Percentiles rank a stretch among this genome's conserved stretches.
These are phyloP conservation scores for Fagopyrum esculentum DNA, from an alignment of 148 eudicot genomes.

Conservation along the genomic window DNA sequence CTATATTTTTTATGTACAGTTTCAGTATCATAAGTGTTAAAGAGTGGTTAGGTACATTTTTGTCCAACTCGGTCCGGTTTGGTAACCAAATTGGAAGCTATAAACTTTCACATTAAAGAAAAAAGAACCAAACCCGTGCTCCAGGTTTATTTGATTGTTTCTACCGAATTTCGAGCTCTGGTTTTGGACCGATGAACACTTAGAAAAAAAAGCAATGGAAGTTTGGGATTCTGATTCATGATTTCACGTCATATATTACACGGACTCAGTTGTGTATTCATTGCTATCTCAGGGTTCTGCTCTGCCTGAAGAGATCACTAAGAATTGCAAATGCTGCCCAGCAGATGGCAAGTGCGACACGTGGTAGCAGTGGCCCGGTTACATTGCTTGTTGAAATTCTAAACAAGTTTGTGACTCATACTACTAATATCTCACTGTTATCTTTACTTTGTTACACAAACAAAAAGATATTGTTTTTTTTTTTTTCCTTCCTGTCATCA, in stretches of 20 bases:
- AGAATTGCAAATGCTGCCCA: constrained; percentile 99
- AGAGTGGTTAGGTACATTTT: too few relatives aligned
- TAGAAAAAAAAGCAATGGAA: not conserved
- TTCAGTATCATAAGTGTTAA: too few relatives aligned
- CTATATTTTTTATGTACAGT: too few relatives aligned
- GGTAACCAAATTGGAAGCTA: too few relatives aligned
- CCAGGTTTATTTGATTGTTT: too few relatives aligned
- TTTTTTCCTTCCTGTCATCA: not conserved
- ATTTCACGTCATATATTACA: not conserved
- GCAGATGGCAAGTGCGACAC: constrained; percentile 89
- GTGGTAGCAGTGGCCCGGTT: constrained; percentile 95
- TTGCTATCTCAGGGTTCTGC: constrained; percentile 54
- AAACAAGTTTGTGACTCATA: constrained; percentile 66
- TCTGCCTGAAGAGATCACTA: constrained; percentile 89
- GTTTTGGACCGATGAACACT: too few relatives aligned
- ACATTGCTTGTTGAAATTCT: constrained; percentile 91
- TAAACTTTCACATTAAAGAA: too few relatives aligned
- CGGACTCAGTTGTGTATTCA: not conserved
- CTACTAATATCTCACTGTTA: constrained; percentile 3
- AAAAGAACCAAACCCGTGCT: too few relatives aligned
- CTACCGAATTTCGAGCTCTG: too few relatives aligned
- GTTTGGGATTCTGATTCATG: not conserved
- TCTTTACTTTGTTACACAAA: not conserved
- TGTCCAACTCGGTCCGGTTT: too few relatives aligned
- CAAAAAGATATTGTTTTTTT: not conserved